These are phyloP conservation scores for Rhododendron mucronatum DNA, from an alignment of 148 eudicot species.

Conservation along the genomic window DNA sequence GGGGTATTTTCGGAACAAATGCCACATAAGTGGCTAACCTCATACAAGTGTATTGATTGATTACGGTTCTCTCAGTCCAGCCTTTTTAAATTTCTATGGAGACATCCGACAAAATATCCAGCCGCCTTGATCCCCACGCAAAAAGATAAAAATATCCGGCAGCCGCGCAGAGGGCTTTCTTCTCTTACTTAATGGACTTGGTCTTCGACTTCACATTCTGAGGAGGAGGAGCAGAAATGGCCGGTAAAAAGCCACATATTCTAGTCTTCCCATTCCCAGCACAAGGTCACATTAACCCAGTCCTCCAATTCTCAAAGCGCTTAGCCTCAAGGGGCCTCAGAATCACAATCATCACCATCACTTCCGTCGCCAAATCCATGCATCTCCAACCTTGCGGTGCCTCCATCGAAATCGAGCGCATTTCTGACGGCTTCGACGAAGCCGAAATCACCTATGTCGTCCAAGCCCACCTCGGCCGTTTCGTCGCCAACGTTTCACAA, in stretches of 20 bases:
- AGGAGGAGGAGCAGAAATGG: neutral
- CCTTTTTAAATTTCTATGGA: no score
- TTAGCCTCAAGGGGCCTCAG: conserved; percentile 35
- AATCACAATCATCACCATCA: conserved; percentile 31
- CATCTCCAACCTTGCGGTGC: neutral
- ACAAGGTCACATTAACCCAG: conserved; percentile 68
- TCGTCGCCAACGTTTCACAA: neutral
- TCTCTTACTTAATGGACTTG: neutral
- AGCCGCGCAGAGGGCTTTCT: neutral
- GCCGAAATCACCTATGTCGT: neutral
- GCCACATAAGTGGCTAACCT: no score
- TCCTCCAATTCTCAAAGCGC: conserved; percentile 43
- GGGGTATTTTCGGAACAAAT: no score
- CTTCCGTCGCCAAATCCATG: neutral
- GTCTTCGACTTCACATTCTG: neutral
- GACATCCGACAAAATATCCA: no score
- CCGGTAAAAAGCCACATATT: conserved; percentile 13
- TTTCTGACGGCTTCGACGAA: conserved; percentile 5
- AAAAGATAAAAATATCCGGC: no score
- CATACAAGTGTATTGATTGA: no score
- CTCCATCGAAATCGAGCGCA: neutral
- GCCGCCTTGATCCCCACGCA: no score
- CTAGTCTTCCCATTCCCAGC: conserved; percentile 43
- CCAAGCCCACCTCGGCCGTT: neutral
- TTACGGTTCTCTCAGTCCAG: no score